Evolutionary conservation across 306 rosid species (phyloP), one percentile per base, ranked within the genome.

Genomic region (Abrus precatorius): DNA sequence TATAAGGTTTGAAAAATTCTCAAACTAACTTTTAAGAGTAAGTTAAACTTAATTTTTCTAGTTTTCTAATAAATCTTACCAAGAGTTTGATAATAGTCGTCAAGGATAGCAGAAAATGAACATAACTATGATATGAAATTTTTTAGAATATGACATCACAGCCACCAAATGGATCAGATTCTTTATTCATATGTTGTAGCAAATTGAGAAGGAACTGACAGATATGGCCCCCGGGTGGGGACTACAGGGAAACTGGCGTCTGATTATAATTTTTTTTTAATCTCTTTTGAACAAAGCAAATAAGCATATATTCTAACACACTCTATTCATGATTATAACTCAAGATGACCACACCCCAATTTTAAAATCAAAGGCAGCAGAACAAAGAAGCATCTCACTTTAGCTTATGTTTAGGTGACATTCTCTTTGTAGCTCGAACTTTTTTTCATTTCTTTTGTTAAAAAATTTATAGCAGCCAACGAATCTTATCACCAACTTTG

Each of bases 391-490:
- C 88, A 77, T 87, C 87, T 49, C 78, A 65, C 92, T 92, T 90
- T 89, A 83, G 80, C 87, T 84, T 81, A 85, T 87, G 80, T 70
- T 87, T 87, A 68, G 83, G 87, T 86, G 77, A 92, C 95, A 88
- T 91, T 92, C 92, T 85, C 80, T 89, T 88, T 91, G 95, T 74
- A 87, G 91, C 76, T 82, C 44, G 55, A 74, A 56, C 84, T 85
- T 87, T 87, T 86, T 79, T 84, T 28, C 44, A 78, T 86, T 81
- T 81, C 82, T 86, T 84, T 72, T 78, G 3, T 62, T 20, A 54
- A 74, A 78, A 1, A 67, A 74, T 69, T 80, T 72, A 45, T 63
- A 70, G 75, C 80, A 80, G 82, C 87, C 84, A 86, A 82, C 77
- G 5, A 59, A 53, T 82, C 72, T 40, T 41, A 63, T 71, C 48